Base-by-base conservation (phyloP, 768 basidiomycete species). In the Ramaria sp. region DNA sequence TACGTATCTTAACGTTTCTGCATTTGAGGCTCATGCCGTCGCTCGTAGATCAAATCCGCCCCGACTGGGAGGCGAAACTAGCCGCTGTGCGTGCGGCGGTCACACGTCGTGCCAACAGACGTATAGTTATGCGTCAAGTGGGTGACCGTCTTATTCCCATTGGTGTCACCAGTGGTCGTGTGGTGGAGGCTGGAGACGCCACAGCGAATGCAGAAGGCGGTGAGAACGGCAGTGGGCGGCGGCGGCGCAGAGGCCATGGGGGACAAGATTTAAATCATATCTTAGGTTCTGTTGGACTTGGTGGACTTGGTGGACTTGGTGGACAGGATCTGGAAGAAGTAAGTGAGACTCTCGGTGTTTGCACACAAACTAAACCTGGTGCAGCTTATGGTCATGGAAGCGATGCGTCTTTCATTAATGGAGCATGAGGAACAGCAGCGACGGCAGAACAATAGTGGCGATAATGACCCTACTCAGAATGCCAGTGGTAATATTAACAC, bases 351-450 rank as follows among this genome's bases (percentile, higher is more conserved):
- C 59, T 58, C 51, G 59, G 63, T 37, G 42, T 54, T 19, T 54
- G 17, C 37, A 22, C 22, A 43, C 31, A 46, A 56, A 20, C 48
- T 37, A 48, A 33, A 47, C 12, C 34, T 27, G 20, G 43, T 62
- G 41, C 60, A 99, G 91, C 72, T 99, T 45, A 97, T 98, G 95
- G 75, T 99, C 54, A 94, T 94, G 90, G 96, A 98, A 72, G 96
- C 96, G 4, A 98, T 99, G 93, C 83, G 95, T 54, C 73, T 96
- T 57, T 96, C 92, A 27, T 75, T 97, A 62, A 68, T 96, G 49
- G 95, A 98, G 58, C 93, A 98, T 65, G 94, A 97, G 70, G 92
- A 92, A 64, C 88, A 92, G 55, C 91, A 92, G 66, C 78, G 82
- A 64, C 70, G 71, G 53, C 57, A 64, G 17, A 50, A 48, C 38